Conservation (phyloP, 805 yeast genomes). For the Ogataea wickerhamii region DNA sequence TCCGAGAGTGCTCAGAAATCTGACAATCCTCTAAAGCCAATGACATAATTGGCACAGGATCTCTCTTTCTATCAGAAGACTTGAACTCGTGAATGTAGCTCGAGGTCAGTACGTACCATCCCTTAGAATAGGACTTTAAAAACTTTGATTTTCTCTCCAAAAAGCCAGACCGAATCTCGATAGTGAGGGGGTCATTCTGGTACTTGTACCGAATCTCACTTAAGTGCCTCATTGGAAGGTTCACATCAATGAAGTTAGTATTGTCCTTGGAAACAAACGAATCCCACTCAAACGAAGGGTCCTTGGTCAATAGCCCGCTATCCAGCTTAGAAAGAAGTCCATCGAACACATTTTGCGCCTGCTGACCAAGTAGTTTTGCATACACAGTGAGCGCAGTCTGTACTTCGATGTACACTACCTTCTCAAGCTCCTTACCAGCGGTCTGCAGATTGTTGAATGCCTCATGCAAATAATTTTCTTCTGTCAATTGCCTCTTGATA, state of each 20-base stretch:
- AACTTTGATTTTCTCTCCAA: conserved; percentile 89
- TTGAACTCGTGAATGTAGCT: conserved; percentile 88
- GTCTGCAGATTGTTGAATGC: conserved; percentile 84
- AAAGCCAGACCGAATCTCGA: conserved; percentile 68
- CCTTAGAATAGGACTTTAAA: conserved; percentile 84
- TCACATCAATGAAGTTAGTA: conserved; percentile 58
- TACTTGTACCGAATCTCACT: conserved; percentile 63
- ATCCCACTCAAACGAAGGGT: conserved; percentile 85
- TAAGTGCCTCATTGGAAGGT: conserved; percentile 56
- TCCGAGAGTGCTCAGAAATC: conserved; percentile 77
- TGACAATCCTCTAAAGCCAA: conserved; percentile 74
- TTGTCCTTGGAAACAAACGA: conserved; percentile 70
- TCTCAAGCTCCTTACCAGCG: conserved; percentile 84
- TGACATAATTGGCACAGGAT: conserved; percentile 79
- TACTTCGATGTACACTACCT: conserved; percentile 80
- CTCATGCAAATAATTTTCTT: conserved; percentile 84
- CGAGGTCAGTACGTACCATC: conserved; percentile 89
- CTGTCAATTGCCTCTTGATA: conserved; percentile 70
- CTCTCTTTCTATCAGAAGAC: conserved; percentile 74
- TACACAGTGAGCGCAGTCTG: conserved; percentile 76
- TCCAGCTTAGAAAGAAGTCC: conserved; percentile 63
- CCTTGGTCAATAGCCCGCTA: conserved; percentile 68
- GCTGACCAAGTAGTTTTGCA: conserved; percentile 67
- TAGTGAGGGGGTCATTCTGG: conserved; percentile 65
- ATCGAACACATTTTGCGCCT: conserved; percentile 68